phyloP scores from a whole-genome alignment of 805 yeast genomes.

The Lipomyces mesembrius region DNA sequence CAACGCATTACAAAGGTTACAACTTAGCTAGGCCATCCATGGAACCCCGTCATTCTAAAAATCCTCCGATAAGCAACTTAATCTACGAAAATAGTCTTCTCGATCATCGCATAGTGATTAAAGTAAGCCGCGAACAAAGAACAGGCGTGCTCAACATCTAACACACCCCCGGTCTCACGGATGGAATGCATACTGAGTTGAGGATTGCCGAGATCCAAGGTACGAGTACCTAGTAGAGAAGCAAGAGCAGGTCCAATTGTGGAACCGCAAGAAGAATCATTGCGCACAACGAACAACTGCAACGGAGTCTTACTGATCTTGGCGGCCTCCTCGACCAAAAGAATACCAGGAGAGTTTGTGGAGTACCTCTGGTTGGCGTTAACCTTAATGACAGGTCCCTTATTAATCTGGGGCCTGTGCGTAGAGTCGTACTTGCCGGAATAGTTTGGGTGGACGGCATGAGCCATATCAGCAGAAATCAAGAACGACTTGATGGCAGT shows the following conservation, averaged over 20 bases:
- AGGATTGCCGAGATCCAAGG: slow-evolving; percentile 76
- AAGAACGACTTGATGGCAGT: slow-evolving; percentile 68
- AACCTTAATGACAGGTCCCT: slow-evolving; percentile 90
- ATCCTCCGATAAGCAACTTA: neutral
- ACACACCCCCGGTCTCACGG: slow-evolving; percentile 78
- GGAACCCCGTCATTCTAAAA: neutral
- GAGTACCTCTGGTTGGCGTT: slow-evolving; percentile 96
- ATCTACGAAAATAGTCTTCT: slow-evolving; percentile 29
- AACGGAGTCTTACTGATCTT: slow-evolving; percentile 72
- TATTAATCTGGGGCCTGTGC: slow-evolving; percentile 80
- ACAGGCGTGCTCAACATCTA: slow-evolving; percentile 72
- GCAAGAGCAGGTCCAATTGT: slow-evolving; percentile 95
- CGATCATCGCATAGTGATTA: slow-evolving; percentile 61
- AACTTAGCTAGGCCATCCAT: neutral
- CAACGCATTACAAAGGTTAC: no score
- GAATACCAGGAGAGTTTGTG: slow-evolving; percentile 89
- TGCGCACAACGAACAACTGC: slow-evolving; percentile 90
- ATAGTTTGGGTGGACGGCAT: slow-evolving; percentile 95
- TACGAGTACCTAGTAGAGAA: slow-evolving; percentile 54
- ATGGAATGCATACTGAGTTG: slow-evolving; percentile 86
- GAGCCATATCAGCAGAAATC: slow-evolving; percentile 94
- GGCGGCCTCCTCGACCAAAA: slow-evolving; percentile 74
- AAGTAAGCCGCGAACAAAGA: slow-evolving; percentile 72
- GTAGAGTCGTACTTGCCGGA: slow-evolving; percentile 70
- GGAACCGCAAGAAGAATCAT: slow-evolving; percentile 93